Conservation (phyloP, 306 rosid species). For the Corylus avellana region DNA sequence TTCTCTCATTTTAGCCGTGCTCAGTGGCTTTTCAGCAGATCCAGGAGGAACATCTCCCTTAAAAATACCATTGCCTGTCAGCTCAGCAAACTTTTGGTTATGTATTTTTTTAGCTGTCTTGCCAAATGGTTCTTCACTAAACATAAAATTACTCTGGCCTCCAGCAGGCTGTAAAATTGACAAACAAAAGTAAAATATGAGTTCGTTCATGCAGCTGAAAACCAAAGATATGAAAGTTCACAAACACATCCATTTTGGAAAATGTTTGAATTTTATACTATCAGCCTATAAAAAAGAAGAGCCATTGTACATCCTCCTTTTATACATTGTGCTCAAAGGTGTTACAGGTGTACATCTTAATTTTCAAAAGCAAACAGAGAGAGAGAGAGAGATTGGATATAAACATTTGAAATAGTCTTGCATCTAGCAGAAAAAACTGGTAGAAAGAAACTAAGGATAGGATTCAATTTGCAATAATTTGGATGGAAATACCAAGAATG, state of each 20-base stretch:
- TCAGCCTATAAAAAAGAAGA: not conserved
- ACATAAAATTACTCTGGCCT: slow-evolving; percentile 87
- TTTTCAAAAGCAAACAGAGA: not conserved
- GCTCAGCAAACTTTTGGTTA: slow-evolving; percentile 85
- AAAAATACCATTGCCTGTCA: slow-evolving; percentile 81
- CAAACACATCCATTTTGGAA: not conserved
- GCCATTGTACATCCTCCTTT: not conserved
- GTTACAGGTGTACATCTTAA: not conserved
- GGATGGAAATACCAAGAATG: not conserved
- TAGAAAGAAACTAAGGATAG: not conserved
- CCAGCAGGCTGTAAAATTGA: slow-evolving; percentile 75
- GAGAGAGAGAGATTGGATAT: not conserved
- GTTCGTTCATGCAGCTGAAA: not conserved
- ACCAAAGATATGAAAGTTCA: not conserved
- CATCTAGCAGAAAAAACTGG: not conserved
- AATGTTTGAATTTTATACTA: not conserved
- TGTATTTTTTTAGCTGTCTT: slow-evolving; percentile 80
- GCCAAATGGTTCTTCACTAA: slow-evolving; percentile 68
- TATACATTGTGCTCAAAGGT: not conserved
- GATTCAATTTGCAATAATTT: not conserved
- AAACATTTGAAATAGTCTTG: not conserved
- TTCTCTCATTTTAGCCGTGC: slow-evolving; percentile 88
- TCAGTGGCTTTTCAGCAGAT: slow-evolving; percentile 72
- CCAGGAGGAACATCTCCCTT: slow-evolving; percentile 77
- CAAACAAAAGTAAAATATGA: not conserved